These are phyloP conservation scores for Nemania sp. DNA, from an alignment of 2,329 filamentous ascomycete genomes.

Conservation along the genomic window DNA sequence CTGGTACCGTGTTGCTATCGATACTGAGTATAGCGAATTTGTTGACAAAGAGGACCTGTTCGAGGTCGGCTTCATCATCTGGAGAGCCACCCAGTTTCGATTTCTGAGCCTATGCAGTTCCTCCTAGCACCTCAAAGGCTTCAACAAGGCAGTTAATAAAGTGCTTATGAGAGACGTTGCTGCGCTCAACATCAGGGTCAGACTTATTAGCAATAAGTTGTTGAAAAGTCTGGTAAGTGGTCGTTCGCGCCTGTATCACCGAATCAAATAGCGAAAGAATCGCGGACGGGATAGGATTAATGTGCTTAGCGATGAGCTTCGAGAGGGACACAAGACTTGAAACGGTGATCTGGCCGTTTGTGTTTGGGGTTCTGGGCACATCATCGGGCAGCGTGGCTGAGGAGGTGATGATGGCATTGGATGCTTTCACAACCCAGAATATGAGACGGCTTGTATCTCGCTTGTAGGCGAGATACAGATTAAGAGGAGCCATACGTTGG, in stretches of 20 bases:
- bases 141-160: conserved; percentile 49
- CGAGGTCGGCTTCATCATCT: conserved; percentile 29
- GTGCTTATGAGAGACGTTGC: conserved; percentile 47
- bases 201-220: conserved; percentile 39
- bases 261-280: conserved; percentile 46
- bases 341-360: conserved; percentile 45
- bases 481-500: conserved; percentile 1
- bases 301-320: conserved; percentile 46
- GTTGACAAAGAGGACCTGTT: conserved; percentile 39
- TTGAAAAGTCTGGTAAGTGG: conserved; percentile 40
- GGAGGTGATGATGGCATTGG: conserved; percentile 43
- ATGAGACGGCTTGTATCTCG: conserved; percentile 25
- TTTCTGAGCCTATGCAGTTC: conserved; percentile 13
- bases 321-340: conserved; percentile 45
- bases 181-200: conserved; percentile 45
- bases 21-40: conserved; percentile 36
- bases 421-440: conserved; percentile 47
- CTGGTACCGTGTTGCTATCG: conserved; percentile 21
- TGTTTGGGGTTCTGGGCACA: conserved; percentile 39
- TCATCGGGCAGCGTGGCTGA: conserved; percentile 24
- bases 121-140: conserved; percentile 39
- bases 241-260: conserved; percentile 44
- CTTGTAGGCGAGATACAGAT: conserved; percentile 13
- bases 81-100: conserved; percentile 40
- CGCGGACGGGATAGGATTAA: conserved; percentile 39